A percentile compares a stretch with the other conserved stretches of the same genome.
Evolutionary conservation across 1,284 basidiomycete species (phyloP).

Genomic region (Nidula niveotomentosa): DNA sequence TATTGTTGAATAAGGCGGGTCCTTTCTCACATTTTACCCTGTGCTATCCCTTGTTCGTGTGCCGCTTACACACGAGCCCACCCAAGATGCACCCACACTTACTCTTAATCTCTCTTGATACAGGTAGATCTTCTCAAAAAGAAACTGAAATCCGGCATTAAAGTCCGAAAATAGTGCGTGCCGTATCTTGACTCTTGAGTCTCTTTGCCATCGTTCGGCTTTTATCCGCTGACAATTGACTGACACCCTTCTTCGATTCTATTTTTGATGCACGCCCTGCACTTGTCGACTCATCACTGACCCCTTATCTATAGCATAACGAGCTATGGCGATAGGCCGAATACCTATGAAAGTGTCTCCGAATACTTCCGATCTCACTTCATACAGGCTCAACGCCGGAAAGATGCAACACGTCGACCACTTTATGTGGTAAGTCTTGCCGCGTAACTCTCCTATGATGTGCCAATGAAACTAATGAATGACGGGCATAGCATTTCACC

Average conservation of each 20-base stretch:
- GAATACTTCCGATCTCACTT: conserved; percentile 82
- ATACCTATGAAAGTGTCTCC: conserved; percentile 68
- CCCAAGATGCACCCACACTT: not conserved
- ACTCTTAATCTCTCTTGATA: conserved; percentile 1
- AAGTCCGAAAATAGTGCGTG: conserved; percentile 70
- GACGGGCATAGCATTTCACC: conserved; percentile 60
- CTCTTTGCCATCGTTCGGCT: too few relatives aligned
- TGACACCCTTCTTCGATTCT: too few relatives aligned
- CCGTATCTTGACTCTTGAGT: not conserved
- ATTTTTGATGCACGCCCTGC: too few relatives aligned
- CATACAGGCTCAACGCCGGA: conserved; percentile 66
- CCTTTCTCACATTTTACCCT: conserved; percentile 5
- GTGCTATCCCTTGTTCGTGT: not conserved
- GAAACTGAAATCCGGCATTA: conserved; percentile 63
- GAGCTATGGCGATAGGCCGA: conserved; percentile 74
- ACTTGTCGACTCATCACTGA: too few relatives aligned
- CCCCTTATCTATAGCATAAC: conserved; percentile 53
- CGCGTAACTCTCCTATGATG: not conserved
- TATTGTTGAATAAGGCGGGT: conserved; percentile 74
- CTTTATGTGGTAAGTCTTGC: conserved; percentile 59
- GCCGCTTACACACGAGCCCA: too few relatives aligned
- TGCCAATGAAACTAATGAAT: not conserved
- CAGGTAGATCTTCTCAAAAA: conserved; percentile 67
- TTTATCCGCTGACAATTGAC: too few relatives aligned
- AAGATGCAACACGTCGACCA: conserved; percentile 56